Percentiles rank a stretch among this genome's conserved stretches.
Conservation (phyloP, 495 filamentous ascomycete species). For the Penicillium pulvis region DNA sequence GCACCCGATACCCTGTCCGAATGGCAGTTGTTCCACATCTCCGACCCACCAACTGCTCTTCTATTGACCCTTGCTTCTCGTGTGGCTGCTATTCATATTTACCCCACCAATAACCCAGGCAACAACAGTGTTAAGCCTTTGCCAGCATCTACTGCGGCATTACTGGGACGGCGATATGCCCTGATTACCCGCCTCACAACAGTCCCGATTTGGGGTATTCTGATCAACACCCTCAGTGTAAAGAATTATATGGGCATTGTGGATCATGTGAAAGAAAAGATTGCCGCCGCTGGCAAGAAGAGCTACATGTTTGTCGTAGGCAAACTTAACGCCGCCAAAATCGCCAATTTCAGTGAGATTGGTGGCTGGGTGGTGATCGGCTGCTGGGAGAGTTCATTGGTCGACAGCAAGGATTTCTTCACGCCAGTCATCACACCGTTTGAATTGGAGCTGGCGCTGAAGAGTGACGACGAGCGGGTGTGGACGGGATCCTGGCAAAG, state of each 20-base stretch:
- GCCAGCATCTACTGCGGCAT: constrained; percentile 52
- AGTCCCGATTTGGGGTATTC: constrained; percentile 81
- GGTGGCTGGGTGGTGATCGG: constrained; percentile 97
- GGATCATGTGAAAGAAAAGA: constrained; percentile 66
- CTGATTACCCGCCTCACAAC: constrained; percentile 80
- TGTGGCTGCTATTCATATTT: constrained; percentile 75
- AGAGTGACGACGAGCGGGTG: constrained; percentile 67
- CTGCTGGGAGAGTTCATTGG: constrained; percentile 93
- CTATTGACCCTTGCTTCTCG: constrained; percentile 86
- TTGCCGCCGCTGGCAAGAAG: constrained; percentile 82
- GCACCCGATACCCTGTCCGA: constrained; percentile 57
- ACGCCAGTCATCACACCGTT: constrained; percentile 89
- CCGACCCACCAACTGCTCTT: constrained; percentile 78
- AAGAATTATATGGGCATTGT: constrained; percentile 85
- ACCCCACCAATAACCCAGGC: constrained; percentile 55
- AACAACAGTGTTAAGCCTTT: constrained; percentile 41
- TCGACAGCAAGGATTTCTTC: constrained; percentile 84
- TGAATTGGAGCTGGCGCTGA: constrained; percentile 76
- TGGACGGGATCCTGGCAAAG: constrained; percentile 79
- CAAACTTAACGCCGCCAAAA: constrained; percentile 91
- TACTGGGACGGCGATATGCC: constrained; percentile 84
- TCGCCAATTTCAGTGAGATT: constrained; percentile 94
- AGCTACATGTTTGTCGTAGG: constrained; percentile 95
- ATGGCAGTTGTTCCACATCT: constrained; percentile 88
- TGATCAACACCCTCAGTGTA: constrained; percentile 93